Base-by-base conservation (phyloP, 768 basidiomycete genomes). In the Boletus subcaerulescens region DNA sequence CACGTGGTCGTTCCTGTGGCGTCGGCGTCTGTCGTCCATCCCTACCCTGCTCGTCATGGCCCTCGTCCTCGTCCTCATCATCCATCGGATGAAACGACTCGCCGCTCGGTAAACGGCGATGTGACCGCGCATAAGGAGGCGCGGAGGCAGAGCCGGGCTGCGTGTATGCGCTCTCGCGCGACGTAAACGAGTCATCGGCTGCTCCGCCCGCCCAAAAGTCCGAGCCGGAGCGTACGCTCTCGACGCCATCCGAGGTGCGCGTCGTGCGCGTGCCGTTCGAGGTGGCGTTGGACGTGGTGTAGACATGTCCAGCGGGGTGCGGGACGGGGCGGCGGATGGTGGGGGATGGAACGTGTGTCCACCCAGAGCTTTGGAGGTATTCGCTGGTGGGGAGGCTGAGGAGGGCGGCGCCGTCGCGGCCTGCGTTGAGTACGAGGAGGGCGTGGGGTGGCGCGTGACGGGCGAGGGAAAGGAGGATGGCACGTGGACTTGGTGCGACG, bases 321-420 rank as follows among this genome's bases (percentile, higher is more conserved):
- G 62, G 41, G 6, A 17, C 4, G n/a, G 51, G 47, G 35, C 31
- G 51, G 54, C 45, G 50, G 18, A 32, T 1, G 14, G 18, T n/a
- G 24, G 33, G 42, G 12, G 12, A 32, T 7, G 45, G 65, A 53
- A 68, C 49, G 33, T 69, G 62, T 2, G 72, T 81, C 89, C 91
- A 93, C 2, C 86, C 85, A 0, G 89, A 90, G 60, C 85, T 85
- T 59, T 93, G 91, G 66, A 91, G 89, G 69, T 93, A 93, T 61
- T 93, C 91, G 60, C 81, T 80, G 0, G 91, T 92, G 0, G 91
- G 91, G 8, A 93, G 70, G 15, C 87, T 90, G 50, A 93, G 78
- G 5, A 89, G 84, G 0, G 91, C 91, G 1, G 87, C 87, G 12
- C 91, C 91, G 45, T 89, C 87, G 22, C 77, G 74, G 7, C 90